Evolutionary conservation across 208 protist species (phyloP).

Genomic region (Zelonia costaricensis): DNA sequence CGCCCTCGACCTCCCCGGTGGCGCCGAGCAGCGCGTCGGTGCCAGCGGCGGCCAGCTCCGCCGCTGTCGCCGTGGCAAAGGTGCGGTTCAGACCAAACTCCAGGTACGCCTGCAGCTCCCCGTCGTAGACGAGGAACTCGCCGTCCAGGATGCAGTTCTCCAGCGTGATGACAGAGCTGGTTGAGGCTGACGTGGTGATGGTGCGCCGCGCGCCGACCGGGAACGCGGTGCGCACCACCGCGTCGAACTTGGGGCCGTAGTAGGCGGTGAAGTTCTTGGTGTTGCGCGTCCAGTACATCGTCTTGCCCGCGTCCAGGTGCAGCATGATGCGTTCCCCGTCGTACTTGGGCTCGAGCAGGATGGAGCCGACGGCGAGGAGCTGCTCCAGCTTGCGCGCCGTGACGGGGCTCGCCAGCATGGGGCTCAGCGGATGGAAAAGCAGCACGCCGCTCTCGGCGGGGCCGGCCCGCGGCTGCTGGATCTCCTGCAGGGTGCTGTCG

Average conservation of each 20-base stretch:
- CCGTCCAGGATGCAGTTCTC: slow-evolving; percentile 73
- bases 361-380: slow-evolving; percentile 21
- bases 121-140: slow-evolving; percentile 63
- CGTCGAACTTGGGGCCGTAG: slow-evolving; percentile 65
- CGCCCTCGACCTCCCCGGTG: no score
- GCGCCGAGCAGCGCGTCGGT: neutral
- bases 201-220: slow-evolving; percentile 7
- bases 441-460: slow-evolving; percentile 25
- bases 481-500: slow-evolving; percentile 39
- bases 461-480: slow-evolving; percentile 13
- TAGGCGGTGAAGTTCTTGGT: slow-evolving; percentile 57
- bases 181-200: neutral
- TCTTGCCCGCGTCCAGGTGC: slow-evolving; percentile 28
- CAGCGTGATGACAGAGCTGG: neutral
- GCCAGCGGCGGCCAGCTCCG: neutral
- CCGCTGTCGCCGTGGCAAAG: slow-evolving; percentile 24
- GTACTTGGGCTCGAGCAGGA: slow-evolving; percentile 70
- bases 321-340: slow-evolving; percentile 72
- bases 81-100: slow-evolving; percentile 59
- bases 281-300: slow-evolving; percentile 64
- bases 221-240: slow-evolving; percentile 23
- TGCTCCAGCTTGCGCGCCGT: slow-evolving; percentile 31
- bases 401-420: slow-evolving; percentile 58
- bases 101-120: slow-evolving; percentile 24
- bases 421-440: slow-evolving; percentile 47